Evolutionary conservation across 441 rosid genomes (phyloP), one percentile per base, ranked within the genome.

Genomic region (Adansonia gregorii): DNA sequence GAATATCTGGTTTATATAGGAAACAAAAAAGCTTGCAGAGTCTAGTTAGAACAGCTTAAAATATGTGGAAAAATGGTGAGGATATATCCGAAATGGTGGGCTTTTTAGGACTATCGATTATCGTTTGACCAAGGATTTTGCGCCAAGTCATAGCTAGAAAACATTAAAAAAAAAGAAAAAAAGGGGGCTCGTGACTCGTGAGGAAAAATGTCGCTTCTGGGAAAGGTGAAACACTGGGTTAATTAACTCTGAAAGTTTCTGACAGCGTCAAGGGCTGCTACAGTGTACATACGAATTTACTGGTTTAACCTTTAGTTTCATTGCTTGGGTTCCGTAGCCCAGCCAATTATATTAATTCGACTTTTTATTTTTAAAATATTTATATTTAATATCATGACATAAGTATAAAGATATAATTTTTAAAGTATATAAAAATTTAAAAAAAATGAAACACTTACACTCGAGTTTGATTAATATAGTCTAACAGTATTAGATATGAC

Each of bases 71-170:
- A 71, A 51, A 24, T 14, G 1, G 0, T 12, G 4, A 22, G 49
- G 8, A 27, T 27, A 27, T 1, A 27, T 27, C 35, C 35, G 35
- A 17, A 41, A 8, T 71, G 27, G 71, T 46, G 31, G 27, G 77
- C 19, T 9, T 24, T 60, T 35, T 2, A 3, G 61, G 60, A 8
- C 45, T 78, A 22, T 8, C 4, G 4, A 12, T 1, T 9, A 3
- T 17, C 83, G 82, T 82, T 80, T 82, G 91, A 84, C 85, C 78
- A 59, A 58, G 73, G 31, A 65, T 4, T 63, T 81, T 67, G 86
- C 76, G 75, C 22, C 2, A 31, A 58, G 79, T 83, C 85, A 22
- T 45, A 48, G 39, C 8, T 0, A 45, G n/a, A 24, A 10, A 27
- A 27, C 35, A 27, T 27, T 27, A 27, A 27, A 27, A 27, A 27